Evolutionary conservation across 2,329 filamentous ascomycete genomes (phyloP).

Genomic region (Phaeophleospora eucalypticola): DNA sequence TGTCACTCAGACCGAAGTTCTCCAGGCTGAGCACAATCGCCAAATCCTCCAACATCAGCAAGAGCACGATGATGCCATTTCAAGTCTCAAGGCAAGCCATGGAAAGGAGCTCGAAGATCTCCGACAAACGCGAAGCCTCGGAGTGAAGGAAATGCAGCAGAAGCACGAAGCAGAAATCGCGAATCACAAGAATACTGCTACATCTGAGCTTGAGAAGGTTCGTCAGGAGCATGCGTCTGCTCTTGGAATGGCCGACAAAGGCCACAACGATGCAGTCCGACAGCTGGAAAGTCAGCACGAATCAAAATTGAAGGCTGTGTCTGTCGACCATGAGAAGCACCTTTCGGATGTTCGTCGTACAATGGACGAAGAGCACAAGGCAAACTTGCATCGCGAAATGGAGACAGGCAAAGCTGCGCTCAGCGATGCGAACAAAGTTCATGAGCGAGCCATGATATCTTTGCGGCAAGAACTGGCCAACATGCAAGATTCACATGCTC

Average conservation of each 20-base stretch:
- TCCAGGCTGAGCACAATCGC: conserved; percentile 8
- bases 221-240: conserved; percentile 9
- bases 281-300: background rate
- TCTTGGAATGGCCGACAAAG: conserved; percentile 2
- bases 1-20: conserved; percentile 2
- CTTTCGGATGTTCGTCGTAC: conserved; percentile 1
- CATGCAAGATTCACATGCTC: conserved; percentile 5
- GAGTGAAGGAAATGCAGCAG: background rate
- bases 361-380: conserved; percentile 6
- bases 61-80: conserved; percentile 1
- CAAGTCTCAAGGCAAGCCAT: background rate
- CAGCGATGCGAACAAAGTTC: background rate
- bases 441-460: conserved; percentile 7
- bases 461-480: conserved; percentile 10
- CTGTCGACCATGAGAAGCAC: conserved; percentile 4
- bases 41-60: conserved; percentile 1
- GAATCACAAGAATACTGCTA: conserved; percentile 1
- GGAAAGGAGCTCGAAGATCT: conserved; percentile 4
- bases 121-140: conserved; percentile 4
- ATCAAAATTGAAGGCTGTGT: background rate
- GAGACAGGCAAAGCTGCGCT: conserved; percentile 12
- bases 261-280: conserved; percentile 3
- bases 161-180: conserved; percentile 8
- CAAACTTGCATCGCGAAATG: conserved; percentile 4
- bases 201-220: conserved; percentile 10